Evolutionary conservation across 1,139 yeast genomes (phyloP), one percentile per base, ranked within the genome.

Genomic region (Maudiozyma humilis): DNA sequence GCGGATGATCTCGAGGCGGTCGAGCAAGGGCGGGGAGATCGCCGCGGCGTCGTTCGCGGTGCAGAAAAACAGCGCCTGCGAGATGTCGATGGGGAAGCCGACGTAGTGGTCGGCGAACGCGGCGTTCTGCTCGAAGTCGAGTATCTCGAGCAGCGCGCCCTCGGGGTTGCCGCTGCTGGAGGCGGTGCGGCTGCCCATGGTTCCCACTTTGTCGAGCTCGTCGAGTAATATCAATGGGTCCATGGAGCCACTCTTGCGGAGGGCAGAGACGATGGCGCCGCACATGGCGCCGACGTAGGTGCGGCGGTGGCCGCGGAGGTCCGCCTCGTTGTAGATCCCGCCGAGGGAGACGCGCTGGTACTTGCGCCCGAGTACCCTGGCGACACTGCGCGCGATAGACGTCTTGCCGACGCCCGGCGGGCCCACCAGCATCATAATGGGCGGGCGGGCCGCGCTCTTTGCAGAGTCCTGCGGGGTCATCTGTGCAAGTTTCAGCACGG

Each of bases 251-350:
- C 94, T 86, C 63, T 82, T 86, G 60, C 87, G 86, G 61, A 89
- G 72, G 1, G 95, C 94, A 57, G 82, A 87, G 36, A 89, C 83
- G 42, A 91, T 79, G 54, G 95, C 75, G 52, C 98, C 98, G 5
- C 97, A 97, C 59, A 89, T 77, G 7, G 97, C 93, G 39, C 96
- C 97, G 47, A 91, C 89, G 62, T 91, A 91, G 0, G 98, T 91
- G 69, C 97, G 79, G 68, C 97, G 77, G 61, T 91, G 97, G 52
- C 98, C 98, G 63, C 91, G 85, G 50, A 91, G 86, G 68, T 91
- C 97, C 38, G 95, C 93, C 41, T 88, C 96, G 68, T 91, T 97
- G 48, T 86, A 82, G 56, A 89, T 79, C 62, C 98, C 98, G 63
- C 98, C 98, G 61, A 91, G 88, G 31, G 96, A 87, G 62, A 91